These are phyloP conservation scores for Termitomyces sp. DNA, from an alignment of 768 basidiomycete genomes.

Conservation along the genomic window DNA sequence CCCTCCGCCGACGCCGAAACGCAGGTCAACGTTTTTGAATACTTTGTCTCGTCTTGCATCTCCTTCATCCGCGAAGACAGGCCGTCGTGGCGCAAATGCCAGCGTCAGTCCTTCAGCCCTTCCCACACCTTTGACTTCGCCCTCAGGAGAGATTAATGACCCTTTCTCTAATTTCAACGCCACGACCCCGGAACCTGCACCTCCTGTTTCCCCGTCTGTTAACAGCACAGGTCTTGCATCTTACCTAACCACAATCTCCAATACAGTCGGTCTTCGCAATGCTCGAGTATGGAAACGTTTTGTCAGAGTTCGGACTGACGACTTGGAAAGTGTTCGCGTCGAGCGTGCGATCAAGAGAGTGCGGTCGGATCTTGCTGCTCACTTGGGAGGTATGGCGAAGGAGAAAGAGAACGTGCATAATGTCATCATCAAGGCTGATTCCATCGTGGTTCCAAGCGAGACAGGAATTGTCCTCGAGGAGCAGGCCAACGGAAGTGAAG, in stretches of 20 bases:
- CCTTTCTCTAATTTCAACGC: slow-evolving; percentile 48
- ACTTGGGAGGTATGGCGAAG: slow-evolving; percentile 35
- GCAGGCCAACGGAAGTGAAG: slow-evolving; percentile 28
- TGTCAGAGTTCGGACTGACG: slow-evolving; percentile 80
- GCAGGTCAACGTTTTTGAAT: slow-evolving; percentile 81
- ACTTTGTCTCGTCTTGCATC: slow-evolving; percentile 82
- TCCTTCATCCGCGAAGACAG: slow-evolving; percentile 52
- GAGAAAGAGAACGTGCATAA: slow-evolving; percentile 25
- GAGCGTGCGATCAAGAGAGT: slow-evolving; percentile 88
- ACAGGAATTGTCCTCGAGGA: slow-evolving; percentile 19
- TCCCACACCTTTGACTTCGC: slow-evolving; percentile 45
- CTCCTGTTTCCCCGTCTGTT: slow-evolving; percentile 31
- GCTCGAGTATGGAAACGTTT: slow-evolving; percentile 80
- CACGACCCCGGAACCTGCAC: slow-evolving; percentile 22
- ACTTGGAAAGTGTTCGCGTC: slow-evolving; percentile 80
- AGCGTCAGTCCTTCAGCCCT: slow-evolving; percentile 27
- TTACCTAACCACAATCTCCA: slow-evolving; percentile 77
- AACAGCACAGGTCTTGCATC: slow-evolving; percentile 67
- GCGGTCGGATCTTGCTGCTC: slow-evolving; percentile 77
- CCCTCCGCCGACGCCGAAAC: slow-evolving; percentile 53
- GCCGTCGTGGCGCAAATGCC: slow-evolving; percentile 30
- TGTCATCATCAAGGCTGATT: slow-evolving; percentile 8
- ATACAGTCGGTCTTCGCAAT: slow-evolving; percentile 55
- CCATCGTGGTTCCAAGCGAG: slow-evolving; percentile 14
- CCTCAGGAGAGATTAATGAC: slow-evolving; percentile 52